Conservation (phyloP, 495 filamentous ascomycete genomes). For the Hypoxylon rickii region DNA sequence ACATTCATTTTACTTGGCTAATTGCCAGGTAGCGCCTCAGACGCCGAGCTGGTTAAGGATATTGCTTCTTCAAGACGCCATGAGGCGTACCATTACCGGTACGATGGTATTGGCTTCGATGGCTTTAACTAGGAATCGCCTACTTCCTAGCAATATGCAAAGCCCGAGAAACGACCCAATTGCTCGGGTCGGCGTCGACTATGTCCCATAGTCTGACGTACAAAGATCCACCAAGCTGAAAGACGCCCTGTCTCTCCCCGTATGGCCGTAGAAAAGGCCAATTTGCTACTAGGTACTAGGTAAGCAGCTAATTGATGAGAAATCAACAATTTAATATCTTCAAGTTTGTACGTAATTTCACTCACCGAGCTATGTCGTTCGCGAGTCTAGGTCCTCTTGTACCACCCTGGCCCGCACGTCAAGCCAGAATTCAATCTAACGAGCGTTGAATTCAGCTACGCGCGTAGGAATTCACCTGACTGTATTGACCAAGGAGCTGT, state of each 20-base stretch:
- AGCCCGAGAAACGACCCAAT: constrained; percentile 10
- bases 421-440: too few species aligned
- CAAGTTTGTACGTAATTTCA: too few species aligned
- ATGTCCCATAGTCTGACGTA: constrained; percentile 14
- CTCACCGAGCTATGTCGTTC: too few species aligned
- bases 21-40: too few species aligned
- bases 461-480: too few species aligned
- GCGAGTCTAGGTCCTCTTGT: too few species aligned
- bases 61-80: neutral
- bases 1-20: too few species aligned
- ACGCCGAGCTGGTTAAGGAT: neutral
- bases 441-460: too few species aligned
- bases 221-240: constrained; percentile 23
- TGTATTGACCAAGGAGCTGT: too few species aligned
- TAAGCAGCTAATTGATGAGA: neutral
- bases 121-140: neutral
- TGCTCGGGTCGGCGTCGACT: constrained; percentile 4
- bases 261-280: too few species aligned
- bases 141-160: constrained; percentile 8
- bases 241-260: constrained; percentile 4
- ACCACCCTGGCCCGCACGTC: too few species aligned
- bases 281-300: neutral
- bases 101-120: neutral
- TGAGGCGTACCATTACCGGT: constrained; percentile 7
- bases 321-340: too few species aligned